A percentile compares a stretch with the other conserved stretches of the same genome.
Evolutionary conservation across 2,329 filamentous ascomycete species (phyloP).

Genomic region (Penicillium hordei): DNA sequence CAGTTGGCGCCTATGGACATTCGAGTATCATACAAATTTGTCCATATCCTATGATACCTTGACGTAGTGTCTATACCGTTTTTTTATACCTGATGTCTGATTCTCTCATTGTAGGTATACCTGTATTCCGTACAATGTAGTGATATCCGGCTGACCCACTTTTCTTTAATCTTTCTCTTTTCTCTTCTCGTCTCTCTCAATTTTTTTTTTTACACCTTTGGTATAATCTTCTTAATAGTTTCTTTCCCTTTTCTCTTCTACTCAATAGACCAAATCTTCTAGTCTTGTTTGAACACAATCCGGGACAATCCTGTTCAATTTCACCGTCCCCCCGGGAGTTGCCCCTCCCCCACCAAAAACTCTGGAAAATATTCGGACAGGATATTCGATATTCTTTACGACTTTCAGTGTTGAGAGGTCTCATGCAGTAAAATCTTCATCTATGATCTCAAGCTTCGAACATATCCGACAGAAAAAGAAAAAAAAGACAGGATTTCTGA

Average conservation of each 20-base stretch:
- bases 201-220: too few relatives aligned
- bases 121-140: background rate
- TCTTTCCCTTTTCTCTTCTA: background rate
- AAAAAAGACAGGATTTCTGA: background rate
- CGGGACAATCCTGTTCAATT: background rate
- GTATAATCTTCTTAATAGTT: background rate
- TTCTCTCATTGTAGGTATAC: too few relatives aligned
- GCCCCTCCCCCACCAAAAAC: slow-evolving; percentile 9
- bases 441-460: background rate
- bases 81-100: too few relatives aligned
- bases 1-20: slow-evolving; percentile 17
- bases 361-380: background rate
- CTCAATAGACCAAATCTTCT: background rate
- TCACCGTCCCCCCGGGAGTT: background rate
- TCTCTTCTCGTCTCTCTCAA: background rate
- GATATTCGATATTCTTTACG: background rate
- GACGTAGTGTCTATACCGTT: background rate
- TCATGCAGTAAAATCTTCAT: background rate
- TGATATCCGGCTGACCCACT: background rate
- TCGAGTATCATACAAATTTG: slow-evolving; percentile 24
- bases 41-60: slow-evolving; percentile 21
- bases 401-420: background rate
- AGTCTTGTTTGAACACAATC: background rate
- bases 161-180: background rate
- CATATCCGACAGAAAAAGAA: background rate